A percentile compares a stretch with the other conserved stretches of the same genome.
Evolutionary conservation across 768 basidiomycete genomes (phyloP).

Genomic region (Crassisporium funariophilum): DNA sequence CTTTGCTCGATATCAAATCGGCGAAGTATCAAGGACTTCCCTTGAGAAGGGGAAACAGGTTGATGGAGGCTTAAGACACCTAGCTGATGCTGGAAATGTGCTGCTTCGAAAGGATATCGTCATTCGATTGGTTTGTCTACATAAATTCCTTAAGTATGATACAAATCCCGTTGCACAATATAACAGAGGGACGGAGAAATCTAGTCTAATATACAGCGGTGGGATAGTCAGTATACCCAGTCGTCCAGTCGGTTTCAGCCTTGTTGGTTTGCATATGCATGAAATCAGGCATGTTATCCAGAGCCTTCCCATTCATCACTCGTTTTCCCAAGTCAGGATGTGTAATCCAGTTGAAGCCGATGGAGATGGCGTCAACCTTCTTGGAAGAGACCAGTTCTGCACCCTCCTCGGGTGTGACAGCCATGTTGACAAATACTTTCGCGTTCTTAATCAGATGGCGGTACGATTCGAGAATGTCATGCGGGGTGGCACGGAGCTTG

Average conservation of each 20-base stretch:
- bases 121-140: no score
- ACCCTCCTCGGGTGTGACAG: slow-evolving; percentile 38
- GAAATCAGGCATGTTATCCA: slow-evolving; percentile 34
- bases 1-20: no score
- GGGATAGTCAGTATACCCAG: slow-evolving; percentile 43
- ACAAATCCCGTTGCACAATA: no score
- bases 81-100: no score
- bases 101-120: no score
- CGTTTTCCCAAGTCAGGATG: slow-evolving; percentile 45
- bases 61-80: no score
- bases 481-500: slow-evolving; percentile 33
- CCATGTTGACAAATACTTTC: slow-evolving; percentile 40
- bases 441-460: slow-evolving; percentile 36
- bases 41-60: no score
- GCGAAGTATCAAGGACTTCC: no score
- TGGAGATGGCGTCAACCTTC: slow-evolving; percentile 37
- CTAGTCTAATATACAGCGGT: background rate
- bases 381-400: slow-evolving; percentile 34
- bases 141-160: no score
- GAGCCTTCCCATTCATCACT: slow-evolving; percentile 33
- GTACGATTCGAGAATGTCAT: slow-evolving; percentile 43
- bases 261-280: slow-evolving; percentile 28
- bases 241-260: slow-evolving; percentile 22
- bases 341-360: slow-evolving; percentile 39
- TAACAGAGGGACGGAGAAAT: no score